These are phyloP conservation scores for Pseudogymnoascus sp. DNA, from an alignment of 2,329 filamentous ascomycete species.

Conservation along the genomic window DNA sequence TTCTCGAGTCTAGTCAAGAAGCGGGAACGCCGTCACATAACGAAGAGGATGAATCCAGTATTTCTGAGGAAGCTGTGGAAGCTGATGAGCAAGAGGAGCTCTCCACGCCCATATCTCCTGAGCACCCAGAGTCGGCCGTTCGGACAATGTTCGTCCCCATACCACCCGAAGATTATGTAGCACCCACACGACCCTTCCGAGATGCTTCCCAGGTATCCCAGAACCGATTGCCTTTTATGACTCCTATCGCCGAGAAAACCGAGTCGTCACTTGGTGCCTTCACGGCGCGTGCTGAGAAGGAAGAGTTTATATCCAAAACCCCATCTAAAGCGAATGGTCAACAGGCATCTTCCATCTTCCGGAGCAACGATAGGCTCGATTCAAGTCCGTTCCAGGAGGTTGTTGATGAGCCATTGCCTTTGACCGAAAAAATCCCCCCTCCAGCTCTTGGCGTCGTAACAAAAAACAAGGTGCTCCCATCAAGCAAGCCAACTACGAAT, in stretches of 20 bases:
- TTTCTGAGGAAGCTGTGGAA: slow-evolving; percentile 12
- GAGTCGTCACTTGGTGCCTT: slow-evolving; percentile 74
- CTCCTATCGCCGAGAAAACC: slow-evolving; percentile 91
- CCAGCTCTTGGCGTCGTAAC: slow-evolving; percentile 43
- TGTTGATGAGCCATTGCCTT: slow-evolving; percentile 43
- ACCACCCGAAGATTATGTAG: slow-evolving; percentile 79
- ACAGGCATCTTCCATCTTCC: slow-evolving; percentile 7
- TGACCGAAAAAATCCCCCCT: slow-evolving; percentile 41
- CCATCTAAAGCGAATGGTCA: slow-evolving; percentile 51
- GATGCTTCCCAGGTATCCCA: slow-evolving; percentile 75
- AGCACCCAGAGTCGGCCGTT: slow-evolving; percentile 38
- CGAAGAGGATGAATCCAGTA: neutral
- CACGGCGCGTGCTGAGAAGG: slow-evolving; percentile 49
- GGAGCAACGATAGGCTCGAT: neutral
- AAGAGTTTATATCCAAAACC: slow-evolving; percentile 63
- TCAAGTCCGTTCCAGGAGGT: slow-evolving; percentile 65
- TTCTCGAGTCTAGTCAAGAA: slow-evolving; percentile 10
- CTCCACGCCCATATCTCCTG: slow-evolving; percentile 38
- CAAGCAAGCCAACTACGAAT: slow-evolving; percentile 28
- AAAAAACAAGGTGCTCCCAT: slow-evolving; percentile 28
- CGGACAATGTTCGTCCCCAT: slow-evolving; percentile 69
- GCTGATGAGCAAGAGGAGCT: slow-evolving; percentile 33
- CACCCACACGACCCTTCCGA: slow-evolving; percentile 71
- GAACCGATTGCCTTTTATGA: slow-evolving; percentile 95
- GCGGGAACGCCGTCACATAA: slow-evolving; percentile 12